Evolutionary conservation across 1,284 basidiomycete genomes (phyloP), one percentile per base, ranked within the genome.

Genomic region (Peniophora sp.): DNA sequence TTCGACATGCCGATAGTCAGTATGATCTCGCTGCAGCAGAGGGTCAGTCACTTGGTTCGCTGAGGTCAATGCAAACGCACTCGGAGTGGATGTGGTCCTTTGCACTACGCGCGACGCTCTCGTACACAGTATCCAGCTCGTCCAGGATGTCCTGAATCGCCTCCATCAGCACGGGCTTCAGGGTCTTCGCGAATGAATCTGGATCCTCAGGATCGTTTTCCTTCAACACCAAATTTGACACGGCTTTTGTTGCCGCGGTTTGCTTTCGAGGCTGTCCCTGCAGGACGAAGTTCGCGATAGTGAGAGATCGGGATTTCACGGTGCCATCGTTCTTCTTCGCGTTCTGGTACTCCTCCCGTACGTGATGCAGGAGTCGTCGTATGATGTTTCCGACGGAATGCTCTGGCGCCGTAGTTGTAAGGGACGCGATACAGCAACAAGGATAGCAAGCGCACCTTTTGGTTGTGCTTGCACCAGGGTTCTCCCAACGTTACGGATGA

Each of bases 81-180:
- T 97, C 93, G 10, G 92, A 92, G 68, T 98, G 95, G 55, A 99
- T 92, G 66, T 99, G 96, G 66, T 97, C 94, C 65, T 84, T 89
- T 1, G 95, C 92, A 55, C 92, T 92, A 69, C 92, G 96, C 3
- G 92, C 91, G 11, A 99, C 87, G 63, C 89, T 95, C 58, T 96
- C 91, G 62, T 97, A 93, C 1, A 96, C 95, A 2, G 92, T 94
- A 65, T 97, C 96, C 47, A 99, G 73, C 67, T 99, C 97, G 59
- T 97, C 93, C 46, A 97, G 77, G 14, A 98, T 88, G 64, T 98
- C 91, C 61, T 94, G 87, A 52, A 96, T 92, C 1, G 90, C 92
- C 66, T 92, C 89, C 76, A 94, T 91, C 47, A 95, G 72, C 1
- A 89, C 83, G 2, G 87, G 86, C 64, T 86, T 89, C 44, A 89